Percentiles rank a stretch among this genome's conserved stretches.
phyloP scores from a whole-genome alignment of 805 yeast genomes.

The Kurtzmaniella fragi region DNA sequence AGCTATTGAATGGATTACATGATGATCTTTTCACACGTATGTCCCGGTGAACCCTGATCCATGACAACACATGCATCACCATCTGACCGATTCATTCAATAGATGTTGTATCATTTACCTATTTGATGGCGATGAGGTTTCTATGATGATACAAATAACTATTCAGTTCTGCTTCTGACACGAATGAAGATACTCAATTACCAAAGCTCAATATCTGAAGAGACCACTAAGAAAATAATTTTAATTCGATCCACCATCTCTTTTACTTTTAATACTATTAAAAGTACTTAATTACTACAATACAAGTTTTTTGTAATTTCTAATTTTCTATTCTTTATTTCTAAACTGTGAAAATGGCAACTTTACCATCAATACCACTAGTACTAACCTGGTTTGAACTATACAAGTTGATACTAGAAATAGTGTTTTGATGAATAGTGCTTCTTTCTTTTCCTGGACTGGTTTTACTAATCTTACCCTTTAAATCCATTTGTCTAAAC shows the following conservation, averaged over 20 bases:
- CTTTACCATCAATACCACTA: slow-evolving; percentile 87
- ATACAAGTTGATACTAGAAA: slow-evolving; percentile 56
- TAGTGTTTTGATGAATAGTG: slow-evolving; percentile 89
- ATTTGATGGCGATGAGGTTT: slow-evolving; percentile 10
- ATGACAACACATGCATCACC: slow-evolving; percentile 93
- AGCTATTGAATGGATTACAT: slow-evolving; percentile 5
- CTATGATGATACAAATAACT: slow-evolving; percentile 56
- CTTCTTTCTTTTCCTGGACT: slow-evolving; percentile 40
- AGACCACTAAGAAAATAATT: slow-evolving; percentile 1
- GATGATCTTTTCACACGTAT: slow-evolving; percentile 23
- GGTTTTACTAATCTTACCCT: slow-evolving; percentile 62
- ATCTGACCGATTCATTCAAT: slow-evolving; percentile 52
- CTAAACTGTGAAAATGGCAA: slow-evolving; percentile 58
- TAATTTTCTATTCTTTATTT: background rate
- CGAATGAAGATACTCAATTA: slow-evolving; percentile 72
- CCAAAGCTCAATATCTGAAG: slow-evolving; percentile 57
- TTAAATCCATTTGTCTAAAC: slow-evolving; percentile 93
- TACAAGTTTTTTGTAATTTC: background rate
- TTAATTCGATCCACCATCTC: too few species aligned
- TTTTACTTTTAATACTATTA: too few species aligned
- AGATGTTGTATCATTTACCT: slow-evolving; percentile 5
- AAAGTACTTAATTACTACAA: background rate
- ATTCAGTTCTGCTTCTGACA: slow-evolving; percentile 99
- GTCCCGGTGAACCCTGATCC: slow-evolving; percentile 69
- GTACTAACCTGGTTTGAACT: slow-evolving; percentile 47